phyloP scores from a whole-genome alignment of 768 basidiomycete species.

The Phaeotremella fagi region DNA sequence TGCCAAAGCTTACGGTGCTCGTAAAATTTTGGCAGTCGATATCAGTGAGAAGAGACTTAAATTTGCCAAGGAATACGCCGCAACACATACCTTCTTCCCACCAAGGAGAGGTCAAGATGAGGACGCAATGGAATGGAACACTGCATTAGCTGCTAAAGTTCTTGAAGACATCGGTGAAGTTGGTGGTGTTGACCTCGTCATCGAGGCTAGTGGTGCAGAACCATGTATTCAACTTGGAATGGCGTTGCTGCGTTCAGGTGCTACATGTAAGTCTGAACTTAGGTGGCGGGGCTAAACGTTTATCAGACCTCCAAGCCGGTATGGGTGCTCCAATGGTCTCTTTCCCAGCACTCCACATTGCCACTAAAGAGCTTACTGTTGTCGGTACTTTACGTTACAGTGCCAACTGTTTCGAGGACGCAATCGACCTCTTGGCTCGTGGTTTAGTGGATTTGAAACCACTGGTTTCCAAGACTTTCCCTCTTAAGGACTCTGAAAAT shows the following conservation, averaged over 20 bases:
- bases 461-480: constrained; percentile 16
- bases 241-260: not conserved
- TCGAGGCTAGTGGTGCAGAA: not conserved
- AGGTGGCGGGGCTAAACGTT: not conserved
- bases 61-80: not conserved
- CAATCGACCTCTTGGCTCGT: constrained; percentile 5
- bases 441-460: constrained; percentile 11
- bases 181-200: not conserved
- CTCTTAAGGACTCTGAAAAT: constrained; percentile 1
- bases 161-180: constrained; percentile 38
- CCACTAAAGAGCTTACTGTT: not conserved
- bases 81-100: not conserved
- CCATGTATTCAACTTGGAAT: not conserved
- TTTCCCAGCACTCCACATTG: not conserved
- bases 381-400: constrained; percentile 1
- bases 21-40: not conserved
- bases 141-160: not conserved
- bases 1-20: not conserved
- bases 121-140: not conserved
- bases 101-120: not conserved
- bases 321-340: not conserved
- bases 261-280: not conserved
- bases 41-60: not conserved
- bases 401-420: constrained; percentile 6
- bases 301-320: not conserved